Conservation (phyloP, 129 eudicot genomes). For the Escallonia herrerae region DNA sequence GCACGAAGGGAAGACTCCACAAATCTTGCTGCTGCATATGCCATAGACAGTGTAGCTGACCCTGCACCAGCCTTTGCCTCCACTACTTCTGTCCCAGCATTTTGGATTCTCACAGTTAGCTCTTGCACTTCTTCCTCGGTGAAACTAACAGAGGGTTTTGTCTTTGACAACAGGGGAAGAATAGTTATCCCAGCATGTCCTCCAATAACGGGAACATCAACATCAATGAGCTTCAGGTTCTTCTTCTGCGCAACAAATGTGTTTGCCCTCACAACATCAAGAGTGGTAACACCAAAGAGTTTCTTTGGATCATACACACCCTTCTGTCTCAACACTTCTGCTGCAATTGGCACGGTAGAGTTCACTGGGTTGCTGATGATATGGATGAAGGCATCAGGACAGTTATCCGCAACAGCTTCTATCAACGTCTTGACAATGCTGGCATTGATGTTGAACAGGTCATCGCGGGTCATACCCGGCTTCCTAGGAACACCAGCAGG, state of each 20-base stretch:
- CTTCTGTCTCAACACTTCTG: slow-evolving; percentile 63
- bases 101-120: slow-evolving; percentile 80
- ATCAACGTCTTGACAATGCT: slow-evolving; percentile 57
- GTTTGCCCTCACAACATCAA: slow-evolving; percentile 81
- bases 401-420: slow-evolving; percentile 85
- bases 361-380: slow-evolving; percentile 84
- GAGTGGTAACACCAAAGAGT: slow-evolving; percentile 84
- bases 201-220: slow-evolving; percentile 79
- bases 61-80: slow-evolving; percentile 94
- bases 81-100: slow-evolving; percentile 84
- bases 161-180: slow-evolving; percentile 68
- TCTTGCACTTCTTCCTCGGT: slow-evolving; percentile 59
- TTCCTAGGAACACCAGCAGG: slow-evolving; percentile 94
- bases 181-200: slow-evolving; percentile 86
- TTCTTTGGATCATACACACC: slow-evolving; percentile 77
- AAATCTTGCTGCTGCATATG: slow-evolving; percentile 88
- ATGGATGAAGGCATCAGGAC: slow-evolving; percentile 76
- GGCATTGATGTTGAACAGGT: slow-evolving; percentile 79
- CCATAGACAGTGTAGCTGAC: slow-evolving; percentile 85
- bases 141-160: slow-evolving; percentile 60
- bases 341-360: slow-evolving; percentile 82
- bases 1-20: slow-evolving; percentile 86
- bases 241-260: slow-evolving; percentile 80
- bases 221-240: slow-evolving; percentile 68
- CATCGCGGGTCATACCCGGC: slow-evolving; percentile 93